phyloP scores from a whole-genome alignment of 345 rosid species.

The Salix purpurea region DNA sequence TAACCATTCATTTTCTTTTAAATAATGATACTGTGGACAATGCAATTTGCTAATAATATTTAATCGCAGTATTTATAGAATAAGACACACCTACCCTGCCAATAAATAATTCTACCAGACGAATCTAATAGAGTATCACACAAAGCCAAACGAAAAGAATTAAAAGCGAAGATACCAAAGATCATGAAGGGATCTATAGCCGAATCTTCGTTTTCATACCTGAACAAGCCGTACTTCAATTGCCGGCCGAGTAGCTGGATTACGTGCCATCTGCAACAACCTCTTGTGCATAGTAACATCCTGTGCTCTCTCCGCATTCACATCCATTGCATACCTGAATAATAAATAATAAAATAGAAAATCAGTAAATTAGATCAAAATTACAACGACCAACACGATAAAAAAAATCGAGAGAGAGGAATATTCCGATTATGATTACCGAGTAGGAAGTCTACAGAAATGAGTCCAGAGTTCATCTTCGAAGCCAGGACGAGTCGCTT shows the following conservation, averaged over 20 bases:
- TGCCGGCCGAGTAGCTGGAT: slow-evolving; percentile 51
- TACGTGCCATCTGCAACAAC: slow-evolving; percentile 44
- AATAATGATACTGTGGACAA: not conserved
- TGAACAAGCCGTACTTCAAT: slow-evolving; percentile 57
- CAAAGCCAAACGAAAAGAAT: slow-evolving; percentile 8
- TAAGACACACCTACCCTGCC: slow-evolving; percentile 7
- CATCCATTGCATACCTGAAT: slow-evolving; percentile 57
- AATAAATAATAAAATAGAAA: not conserved
- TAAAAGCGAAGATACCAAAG: slow-evolving; percentile 5
- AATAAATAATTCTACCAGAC: slow-evolving; percentile 3
- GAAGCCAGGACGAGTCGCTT: slow-evolving; percentile 38
- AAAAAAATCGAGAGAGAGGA: not conserved
- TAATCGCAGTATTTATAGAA: not conserved
- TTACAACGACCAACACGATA: not conserved
- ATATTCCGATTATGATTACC: slow-evolving; percentile 27
- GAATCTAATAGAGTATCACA: slow-evolving; percentile 15
- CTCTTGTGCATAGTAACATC: slow-evolving; percentile 68
- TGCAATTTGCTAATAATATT: not conserved
- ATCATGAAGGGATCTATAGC: not conserved
- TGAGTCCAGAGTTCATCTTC: slow-evolving; percentile 63
- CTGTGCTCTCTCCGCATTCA: slow-evolving; percentile 55
- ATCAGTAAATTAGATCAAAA: not conserved
- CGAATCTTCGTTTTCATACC: slow-evolving; percentile 30
- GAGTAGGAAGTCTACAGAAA: slow-evolving; percentile 46
- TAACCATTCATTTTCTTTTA: not conserved